Base-by-base conservation (phyloP, 139 green algal species). In the Monoraphidium neglectum region DNA sequence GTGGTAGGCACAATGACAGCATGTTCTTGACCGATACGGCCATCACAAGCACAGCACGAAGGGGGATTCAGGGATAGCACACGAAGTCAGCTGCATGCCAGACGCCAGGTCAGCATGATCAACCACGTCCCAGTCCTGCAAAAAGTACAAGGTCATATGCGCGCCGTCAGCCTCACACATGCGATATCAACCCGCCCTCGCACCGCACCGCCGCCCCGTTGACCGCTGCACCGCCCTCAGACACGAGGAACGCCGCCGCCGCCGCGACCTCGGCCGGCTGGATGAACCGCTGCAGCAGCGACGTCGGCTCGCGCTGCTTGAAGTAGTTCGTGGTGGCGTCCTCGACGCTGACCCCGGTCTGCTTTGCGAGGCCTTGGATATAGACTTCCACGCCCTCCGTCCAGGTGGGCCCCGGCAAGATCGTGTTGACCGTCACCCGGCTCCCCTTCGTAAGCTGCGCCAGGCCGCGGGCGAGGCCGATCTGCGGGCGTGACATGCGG, bases 231-330 rank as follows among this genome's bases (percentile, higher is more conserved):
- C 30, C 46, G 10, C 46, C 46, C 26, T 15, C 15, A 13, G 67
- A 64, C 8, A 26, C 24, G 35, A 74, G n/a, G n/a, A 59, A 61
- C 67, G 54, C n/a, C 24, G 47, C 67, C 28, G 67, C 38, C 1
- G 47, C 67, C 28, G 47, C 67, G 15, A 74, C 62, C 32, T 68
- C 62, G 10, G 28, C 1, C 1, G 62, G 62, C 30, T 43, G 24
- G 32, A 79, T 53, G 47, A 79, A 72, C 24, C 74, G 54, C 63
- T 74, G 74, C n/a, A 72, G 53, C 63, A 80, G 74, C 10, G 74
- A 80, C 4, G 35, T 71, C 32, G 60, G 72, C 37, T 71, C 61
- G 2, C 30, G 28, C 72, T 71, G 21, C 0, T 59, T 63, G 36
- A 78, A 71, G 46, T 72, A 71, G 18, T 68, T 61, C 30, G 13